Percentiles rank a stretch among this genome's conserved stretches.
Evolutionary conservation across 1,139 yeast species (phyloP).

Genomic region (Suhomyces panamericanus): DNA sequence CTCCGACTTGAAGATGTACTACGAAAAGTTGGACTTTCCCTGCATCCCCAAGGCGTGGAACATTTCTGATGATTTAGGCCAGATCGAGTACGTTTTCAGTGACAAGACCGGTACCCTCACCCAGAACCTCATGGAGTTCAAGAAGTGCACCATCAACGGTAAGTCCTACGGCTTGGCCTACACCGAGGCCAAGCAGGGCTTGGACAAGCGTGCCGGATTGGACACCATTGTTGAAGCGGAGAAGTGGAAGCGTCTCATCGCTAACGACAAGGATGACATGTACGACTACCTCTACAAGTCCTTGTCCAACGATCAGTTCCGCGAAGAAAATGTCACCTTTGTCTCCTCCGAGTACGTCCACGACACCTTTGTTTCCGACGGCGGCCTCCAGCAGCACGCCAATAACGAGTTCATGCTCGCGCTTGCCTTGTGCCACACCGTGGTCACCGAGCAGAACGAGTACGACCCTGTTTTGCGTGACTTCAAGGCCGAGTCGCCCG

Average conservation of each 20-base stretch:
- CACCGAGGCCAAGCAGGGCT: slow-evolving; percentile 93
- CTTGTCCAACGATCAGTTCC: slow-evolving; percentile 56
- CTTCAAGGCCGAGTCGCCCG: slow-evolving; percentile 96
- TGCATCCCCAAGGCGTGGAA: slow-evolving; percentile 97
- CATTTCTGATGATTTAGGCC: slow-evolving; percentile 95
- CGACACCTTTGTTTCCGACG: slow-evolving; percentile 40
- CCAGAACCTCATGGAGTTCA: slow-evolving; percentile 95
- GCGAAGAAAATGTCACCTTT: slow-evolving; percentile 72
- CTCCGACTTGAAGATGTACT: slow-evolving; percentile 85
- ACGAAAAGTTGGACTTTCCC: slow-evolving; percentile 83
- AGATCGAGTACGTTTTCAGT: slow-evolving; percentile 91
- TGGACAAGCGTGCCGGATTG: slow-evolving; percentile 82
- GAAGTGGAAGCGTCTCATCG: slow-evolving; percentile 62
- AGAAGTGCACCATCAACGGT: slow-evolving; percentile 88
- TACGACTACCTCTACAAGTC: slow-evolving; percentile 47
- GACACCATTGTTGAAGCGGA: slow-evolving; percentile 71
- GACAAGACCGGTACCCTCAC: slow-evolving; percentile 97
- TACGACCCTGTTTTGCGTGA: slow-evolving; percentile 54
- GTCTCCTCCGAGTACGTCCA: slow-evolving; percentile 61
- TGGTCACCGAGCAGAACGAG: slow-evolving; percentile 69
- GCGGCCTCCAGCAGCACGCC: slow-evolving; percentile 59
- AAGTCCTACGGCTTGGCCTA: slow-evolving; percentile 89
- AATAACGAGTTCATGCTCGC: slow-evolving; percentile 82
- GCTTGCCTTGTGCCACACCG: slow-evolving; percentile 89
- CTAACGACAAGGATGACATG: slow-evolving; percentile 67